Conservation (phyloP, 2,329 filamentous ascomycete genomes). For the Sclerotinia subarctica region DNA sequence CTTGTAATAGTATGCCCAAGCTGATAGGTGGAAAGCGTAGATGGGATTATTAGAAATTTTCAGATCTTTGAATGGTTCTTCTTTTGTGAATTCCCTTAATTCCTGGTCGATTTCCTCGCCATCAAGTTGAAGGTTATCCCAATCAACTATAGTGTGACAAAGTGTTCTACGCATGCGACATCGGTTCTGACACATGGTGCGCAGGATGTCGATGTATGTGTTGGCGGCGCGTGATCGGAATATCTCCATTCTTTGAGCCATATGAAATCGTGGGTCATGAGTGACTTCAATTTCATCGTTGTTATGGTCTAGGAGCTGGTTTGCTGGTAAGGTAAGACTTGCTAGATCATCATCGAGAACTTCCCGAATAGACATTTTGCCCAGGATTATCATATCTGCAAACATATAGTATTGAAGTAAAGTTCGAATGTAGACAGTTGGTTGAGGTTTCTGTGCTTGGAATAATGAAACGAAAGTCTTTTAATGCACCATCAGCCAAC, state of each 20-base stretch:
- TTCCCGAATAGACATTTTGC: slow-evolving; percentile 65
- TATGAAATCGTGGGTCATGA: slow-evolving; percentile 69
- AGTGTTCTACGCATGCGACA: slow-evolving; percentile 88
- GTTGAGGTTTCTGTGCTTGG: slow-evolving; percentile 75
- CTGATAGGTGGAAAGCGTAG: slow-evolving; percentile 71
- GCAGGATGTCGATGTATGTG: slow-evolving; percentile 79
- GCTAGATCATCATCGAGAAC: slow-evolving; percentile 81
- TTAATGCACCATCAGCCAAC: background rate
- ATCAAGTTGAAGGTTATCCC: slow-evolving; percentile 80
- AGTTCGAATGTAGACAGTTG: slow-evolving; percentile 78
- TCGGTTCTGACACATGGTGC: slow-evolving; percentile 83
- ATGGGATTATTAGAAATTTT: slow-evolving; percentile 51
- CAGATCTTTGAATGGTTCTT: slow-evolving; percentile 55
- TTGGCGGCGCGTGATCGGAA: slow-evolving; percentile 61
- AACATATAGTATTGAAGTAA: slow-evolving; percentile 75
- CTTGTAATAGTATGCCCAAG: slow-evolving; percentile 89
- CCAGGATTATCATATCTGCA: slow-evolving; percentile 66
- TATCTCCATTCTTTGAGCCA: slow-evolving; percentile 70
- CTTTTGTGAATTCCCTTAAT: slow-evolving; percentile 58
- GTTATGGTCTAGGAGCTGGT: slow-evolving; percentile 64
- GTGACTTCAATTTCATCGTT: slow-evolving; percentile 76
- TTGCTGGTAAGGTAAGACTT: slow-evolving; percentile 69
- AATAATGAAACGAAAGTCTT: slow-evolving; percentile 73
- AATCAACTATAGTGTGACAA: slow-evolving; percentile 76
- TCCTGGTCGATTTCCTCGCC: slow-evolving; percentile 73